Conservation (phyloP, 2,329 filamentous ascomycete species). For the Scedosporium aurantiacum region DNA sequence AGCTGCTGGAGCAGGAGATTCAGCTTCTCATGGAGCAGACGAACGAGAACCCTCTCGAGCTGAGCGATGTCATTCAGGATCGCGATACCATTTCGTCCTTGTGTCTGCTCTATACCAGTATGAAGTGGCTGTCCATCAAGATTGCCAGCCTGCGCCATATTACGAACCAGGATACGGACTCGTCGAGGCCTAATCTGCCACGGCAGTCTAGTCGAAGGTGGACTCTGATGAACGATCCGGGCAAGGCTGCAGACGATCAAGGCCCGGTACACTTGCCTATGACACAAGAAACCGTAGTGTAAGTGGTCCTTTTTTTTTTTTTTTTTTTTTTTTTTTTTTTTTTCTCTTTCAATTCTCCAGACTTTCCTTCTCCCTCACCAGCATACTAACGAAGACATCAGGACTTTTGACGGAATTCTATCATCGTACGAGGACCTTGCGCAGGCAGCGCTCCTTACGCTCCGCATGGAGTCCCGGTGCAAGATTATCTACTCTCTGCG, state of each 20-base stretch:
- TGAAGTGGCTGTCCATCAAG: constrained; percentile 92
- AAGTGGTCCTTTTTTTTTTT: constrained; percentile 25
- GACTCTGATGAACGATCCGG: constrained; percentile 64
- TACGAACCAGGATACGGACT: constrained; percentile 60
- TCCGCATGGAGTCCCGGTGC: constrained; percentile 82
- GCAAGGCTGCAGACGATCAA: constrained; percentile 45
- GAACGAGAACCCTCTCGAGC: constrained; percentile 52
- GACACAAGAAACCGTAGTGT: constrained; percentile 73
- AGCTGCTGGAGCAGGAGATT: constrained; percentile 54
- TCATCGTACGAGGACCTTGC: constrained; percentile 74
- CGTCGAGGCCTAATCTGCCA: constrained; percentile 41
- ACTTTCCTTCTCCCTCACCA: neutral
- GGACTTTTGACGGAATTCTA: constrained; percentile 78
- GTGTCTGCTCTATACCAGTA: constrained; percentile 87
- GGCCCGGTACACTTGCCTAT: constrained; percentile 73
- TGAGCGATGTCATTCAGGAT: constrained; percentile 80
- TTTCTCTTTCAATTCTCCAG: neutral
- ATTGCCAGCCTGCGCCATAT: constrained; percentile 73
- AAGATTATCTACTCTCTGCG: constrained; percentile 72
- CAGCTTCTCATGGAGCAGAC: constrained; percentile 44
- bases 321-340: neutral
- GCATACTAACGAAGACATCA: constrained; percentile 22
- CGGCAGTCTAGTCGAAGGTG: constrained; percentile 61
- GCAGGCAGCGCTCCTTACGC: constrained; percentile 64
- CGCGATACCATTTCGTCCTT: constrained; percentile 75